Evolutionary conservation across 2,329 filamentous ascomycete genomes (phyloP).

Genomic region (Tolypocladium sp.): DNA sequence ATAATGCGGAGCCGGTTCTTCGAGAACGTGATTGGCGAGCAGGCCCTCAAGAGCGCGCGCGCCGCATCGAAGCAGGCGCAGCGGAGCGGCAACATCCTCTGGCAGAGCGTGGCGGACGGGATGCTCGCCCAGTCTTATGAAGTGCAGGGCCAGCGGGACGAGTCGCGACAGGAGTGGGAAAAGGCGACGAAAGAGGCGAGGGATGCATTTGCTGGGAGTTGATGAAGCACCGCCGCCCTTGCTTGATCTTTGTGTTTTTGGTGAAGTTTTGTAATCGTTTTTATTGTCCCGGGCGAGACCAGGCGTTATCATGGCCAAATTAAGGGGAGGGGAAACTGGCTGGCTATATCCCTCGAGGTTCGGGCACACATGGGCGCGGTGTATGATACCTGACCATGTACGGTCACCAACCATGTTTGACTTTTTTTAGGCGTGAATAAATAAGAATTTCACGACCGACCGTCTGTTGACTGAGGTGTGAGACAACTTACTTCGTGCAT

Average conservation of each 20-base stretch:
- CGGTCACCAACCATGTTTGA: conserved; percentile 6
- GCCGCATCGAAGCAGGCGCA: conserved; percentile 60
- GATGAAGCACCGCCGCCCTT: conserved; percentile 5
- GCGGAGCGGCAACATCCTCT: conserved; percentile 61
- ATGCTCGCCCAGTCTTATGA: conserved; percentile 70
- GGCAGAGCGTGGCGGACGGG: conserved; percentile 73
- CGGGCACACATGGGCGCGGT: conserved; percentile 7
- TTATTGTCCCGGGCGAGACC: background rate
- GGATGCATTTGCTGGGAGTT: conserved; percentile 29
- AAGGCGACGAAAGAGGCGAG: conserved; percentile 32
- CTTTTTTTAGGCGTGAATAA: conserved; percentile 1
- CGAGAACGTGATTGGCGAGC: conserved; percentile 70
- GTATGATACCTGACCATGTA: conserved; percentile 15
- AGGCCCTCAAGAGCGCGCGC: conserved; percentile 66
- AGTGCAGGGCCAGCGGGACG: conserved; percentile 52
- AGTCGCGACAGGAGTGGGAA: conserved; percentile 30
- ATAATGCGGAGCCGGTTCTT: conserved; percentile 82
- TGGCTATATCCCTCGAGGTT: conserved; percentile 5
- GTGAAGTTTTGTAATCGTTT: conserved; percentile 7
- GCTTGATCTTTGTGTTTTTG: conserved; percentile 4
- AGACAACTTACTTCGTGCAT: background rate
- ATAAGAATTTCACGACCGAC: background rate
- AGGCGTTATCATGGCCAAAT: background rate
- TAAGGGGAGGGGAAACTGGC: background rate
- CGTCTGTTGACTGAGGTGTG: background rate